These are phyloP conservation scores for Ustilago vetiveriae DNA, from an alignment of 1,284 basidiomycete species.

Conservation along the genomic window DNA sequence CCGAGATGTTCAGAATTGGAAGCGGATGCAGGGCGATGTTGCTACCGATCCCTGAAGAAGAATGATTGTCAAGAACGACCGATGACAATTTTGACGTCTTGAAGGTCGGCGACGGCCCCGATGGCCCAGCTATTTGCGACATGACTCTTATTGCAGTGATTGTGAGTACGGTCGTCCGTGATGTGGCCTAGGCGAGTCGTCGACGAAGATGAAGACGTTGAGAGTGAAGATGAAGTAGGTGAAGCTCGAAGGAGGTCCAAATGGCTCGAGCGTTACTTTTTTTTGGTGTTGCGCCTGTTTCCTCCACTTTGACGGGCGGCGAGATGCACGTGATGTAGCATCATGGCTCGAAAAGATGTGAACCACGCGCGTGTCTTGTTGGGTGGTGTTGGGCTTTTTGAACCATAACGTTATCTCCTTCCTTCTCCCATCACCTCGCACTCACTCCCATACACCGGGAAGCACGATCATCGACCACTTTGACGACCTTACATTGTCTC, in stretches of 20 bases:
- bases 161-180: background rate
- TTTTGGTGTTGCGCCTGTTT: constrained; percentile 18
- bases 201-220: background rate
- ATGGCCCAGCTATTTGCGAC: constrained; percentile 20
- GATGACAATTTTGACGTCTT: constrained; percentile 37
- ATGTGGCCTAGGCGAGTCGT: background rate
- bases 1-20: constrained; percentile 94
- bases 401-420: background rate
- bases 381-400: no score
- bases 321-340: constrained; percentile 24
- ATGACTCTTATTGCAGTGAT: constrained; percentile 6
- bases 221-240: background rate
- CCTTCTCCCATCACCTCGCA: no score
- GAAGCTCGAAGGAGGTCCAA: background rate
- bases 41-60: constrained; percentile 32
- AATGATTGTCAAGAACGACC: constrained; percentile 38
- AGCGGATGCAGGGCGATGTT: constrained; percentile 76
- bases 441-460: no score
- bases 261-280: constrained; percentile 29
- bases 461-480: no score
- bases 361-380: no score
- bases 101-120: constrained; percentile 7
- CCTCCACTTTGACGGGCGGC: constrained; percentile 31
- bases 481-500: no score
- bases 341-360: no score